A percentile compares a stretch with the other conserved stretches of the same genome.
These are phyloP conservation scores for Boletus bicolor DNA, from an alignment of 768 basidiomycete species.

Conservation along the genomic window DNA sequence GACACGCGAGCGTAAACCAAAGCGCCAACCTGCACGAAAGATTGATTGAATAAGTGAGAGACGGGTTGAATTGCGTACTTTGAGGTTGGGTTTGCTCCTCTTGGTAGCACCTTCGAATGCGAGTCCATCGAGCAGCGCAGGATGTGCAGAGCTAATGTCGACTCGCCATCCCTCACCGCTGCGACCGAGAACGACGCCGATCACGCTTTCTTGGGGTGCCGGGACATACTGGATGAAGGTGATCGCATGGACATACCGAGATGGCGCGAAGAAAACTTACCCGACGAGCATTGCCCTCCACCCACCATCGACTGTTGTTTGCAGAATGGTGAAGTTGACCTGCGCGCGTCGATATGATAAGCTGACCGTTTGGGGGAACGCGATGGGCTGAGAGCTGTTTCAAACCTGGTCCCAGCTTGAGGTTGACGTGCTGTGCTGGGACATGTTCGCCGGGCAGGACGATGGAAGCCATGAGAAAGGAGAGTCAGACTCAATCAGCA, in stretches of 20 bases:
- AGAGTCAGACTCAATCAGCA: not conserved
- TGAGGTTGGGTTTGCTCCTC: slow-evolving; percentile 89
- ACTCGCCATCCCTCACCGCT: slow-evolving; percentile 90
- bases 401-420: slow-evolving; percentile 86
- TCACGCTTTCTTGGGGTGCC: slow-evolving; percentile 83
- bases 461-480: slow-evolving; percentile 42
- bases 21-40: slow-evolving; percentile 67
- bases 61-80: slow-evolving; percentile 44
- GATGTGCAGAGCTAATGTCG: slow-evolving; percentile 88
- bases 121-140: slow-evolving; percentile 79
- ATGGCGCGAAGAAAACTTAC: slow-evolving; percentile 45
- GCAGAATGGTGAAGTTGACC: slow-evolving; percentile 66
- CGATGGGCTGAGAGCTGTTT: slow-evolving; percentile 44
- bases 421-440: slow-evolving; percentile 69
- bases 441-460: slow-evolving; percentile 83
- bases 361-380: slow-evolving; percentile 12
- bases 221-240: slow-evolving; percentile 71
- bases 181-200: slow-evolving; percentile 78
- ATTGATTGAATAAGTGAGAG: slow-evolving; percentile 6
- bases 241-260: not conserved
- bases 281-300: slow-evolving; percentile 81
- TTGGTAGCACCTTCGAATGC: slow-evolving; percentile 97
- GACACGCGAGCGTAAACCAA: slow-evolving; percentile 91
- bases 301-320: slow-evolving; percentile 82
- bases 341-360: slow-evolving; percentile 61